Percentiles rank a stretch among this genome's conserved stretches.
phyloP scores from a whole-genome alignment of 1,284 basidiomycete species.

The Melampsora larici-populina region DNA sequence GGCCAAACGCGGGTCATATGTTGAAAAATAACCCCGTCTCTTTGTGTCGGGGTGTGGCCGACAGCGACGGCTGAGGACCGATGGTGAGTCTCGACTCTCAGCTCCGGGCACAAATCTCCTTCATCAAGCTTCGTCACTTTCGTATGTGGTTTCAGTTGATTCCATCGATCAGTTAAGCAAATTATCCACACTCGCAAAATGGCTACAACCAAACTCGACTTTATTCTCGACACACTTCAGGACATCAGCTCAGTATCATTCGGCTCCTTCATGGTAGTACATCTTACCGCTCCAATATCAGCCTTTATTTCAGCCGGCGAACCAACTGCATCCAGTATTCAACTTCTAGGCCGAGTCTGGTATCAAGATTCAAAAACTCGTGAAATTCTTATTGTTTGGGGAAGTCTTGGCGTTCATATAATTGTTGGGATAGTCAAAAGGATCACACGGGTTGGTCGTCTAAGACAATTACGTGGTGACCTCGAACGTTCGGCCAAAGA shows the following conservation, averaged over 20 bases:
- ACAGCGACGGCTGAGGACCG: too few species aligned
- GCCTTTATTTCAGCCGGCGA: conserved; percentile 3
- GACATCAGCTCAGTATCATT: conserved; percentile 26
- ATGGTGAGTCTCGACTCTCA: too few species aligned
- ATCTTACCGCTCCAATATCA: conserved; percentile 23
- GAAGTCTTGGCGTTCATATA: conserved; percentile 18
- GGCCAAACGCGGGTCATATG: too few species aligned
- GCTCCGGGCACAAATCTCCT: too few species aligned
- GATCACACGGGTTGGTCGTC: conserved; percentile 21
- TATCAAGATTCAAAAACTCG: conserved; percentile 14
- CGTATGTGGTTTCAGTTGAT: too few species aligned
- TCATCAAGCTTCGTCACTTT: too few species aligned
- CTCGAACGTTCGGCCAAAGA: conserved; percentile 10
- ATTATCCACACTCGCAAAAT: too few species aligned
- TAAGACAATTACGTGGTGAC: conserved; percentile 8
- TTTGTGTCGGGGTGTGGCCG: too few species aligned
- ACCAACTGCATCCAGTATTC: conserved; percentile 24
- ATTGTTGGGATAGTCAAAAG: conserved; percentile 10
- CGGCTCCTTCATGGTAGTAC: conserved; percentile 20
- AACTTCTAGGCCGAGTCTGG: conserved; percentile 8
- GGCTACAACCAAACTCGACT: background rate
- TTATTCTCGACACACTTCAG: conserved; percentile 4
- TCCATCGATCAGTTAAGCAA: too few species aligned
- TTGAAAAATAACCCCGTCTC: too few species aligned
- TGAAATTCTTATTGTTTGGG: conserved; percentile 24